Base-by-base conservation (phyloP, 164 flowering plant species). In the Magnolia kwangsiensis region DNA sequence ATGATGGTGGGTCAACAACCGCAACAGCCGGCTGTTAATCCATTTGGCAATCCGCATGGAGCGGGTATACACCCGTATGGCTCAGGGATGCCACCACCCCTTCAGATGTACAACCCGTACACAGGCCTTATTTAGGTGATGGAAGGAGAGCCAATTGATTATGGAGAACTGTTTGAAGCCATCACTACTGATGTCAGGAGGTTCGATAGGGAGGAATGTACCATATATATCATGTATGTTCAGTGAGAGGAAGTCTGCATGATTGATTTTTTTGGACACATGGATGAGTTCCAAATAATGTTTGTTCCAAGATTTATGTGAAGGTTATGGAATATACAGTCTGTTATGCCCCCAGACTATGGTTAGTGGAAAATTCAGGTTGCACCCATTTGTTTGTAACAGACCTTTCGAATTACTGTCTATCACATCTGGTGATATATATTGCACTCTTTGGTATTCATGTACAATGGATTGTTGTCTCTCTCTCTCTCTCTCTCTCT, bases 61-160 rank as follows among this genome's bases (percentile, higher is more conserved):
- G 80, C 49, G 14, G 76, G 63, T 24, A 67, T 69, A 29, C 61
- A 70, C 8, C 61, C 79, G 23, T 71, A 78, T 31, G 98, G 91
- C 78, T 94, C 98, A 0, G 72, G 73, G 14, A 5, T 95, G 92
- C 85, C 84, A 86, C 92, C 79, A 86, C 97, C 74, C 81, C 75
- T 69, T 50, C 82, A 73, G 50, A 74, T 76, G 16, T 59, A 79
- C 24, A 78, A 80, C 77, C 78, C 82, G 16, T 79, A 82, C 76
- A 37, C 78, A 4, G 82, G 84, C 23, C 69, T 74, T 37, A 82
- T 79, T 69, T 79, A 79, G 67, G 61, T 0, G 45, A 82, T 90
- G 63, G 88, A 67, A 67, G 19, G 31, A 67, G 19, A 31, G 16
- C 71, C 16, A 19, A 13, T 27, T 31, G 18, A 14, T 50, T 19